Base-by-base conservation (phyloP, 2,329 filamentous ascomycete species). In the Xylaria hypoxylon region DNA sequence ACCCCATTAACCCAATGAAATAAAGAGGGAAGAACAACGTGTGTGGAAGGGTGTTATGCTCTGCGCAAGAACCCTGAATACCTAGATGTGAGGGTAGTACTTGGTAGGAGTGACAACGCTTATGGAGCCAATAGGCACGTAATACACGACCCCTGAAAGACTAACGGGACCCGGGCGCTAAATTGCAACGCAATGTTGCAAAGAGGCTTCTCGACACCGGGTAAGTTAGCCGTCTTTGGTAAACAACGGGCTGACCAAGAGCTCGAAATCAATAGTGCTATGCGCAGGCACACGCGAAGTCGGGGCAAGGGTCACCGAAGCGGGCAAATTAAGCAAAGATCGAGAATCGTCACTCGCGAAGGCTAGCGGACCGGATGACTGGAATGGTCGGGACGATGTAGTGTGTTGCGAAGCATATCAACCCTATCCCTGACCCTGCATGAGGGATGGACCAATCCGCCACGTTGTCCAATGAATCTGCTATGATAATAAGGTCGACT, bases 171-270 rank as follows among this genome's bases (percentile, higher is more conserved):
- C 52, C 51, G 56, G 62, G 62, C 65, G 59, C 59, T 58, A 59
- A 55, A 67, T 57, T 68, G 64, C 57, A 64, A 68, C 67, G 50
- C 67, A 67, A 68, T 64, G 63, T 64, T 48, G 57, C 52, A 55
- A 62, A 55, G 50, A 33, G 33, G 63, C 56, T 60, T 44, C 51
- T 66, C 42, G 62, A 52, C 19, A 26, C 58, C 64, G 55, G 63
- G 44, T 67, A 62, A 22, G 48, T 60, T 66, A 60, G 56, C 63
- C 67, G 26, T 56, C 38, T 68, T 63, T 35, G 67, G 64, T 53
- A 61, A 58, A 45, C 45, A 55, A 68, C 59, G 59, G 59, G 62
- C 66, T 68, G 66, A 68, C 67, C 63, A 68, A 68, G 67, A 61
- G 56, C 55, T 59, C 55, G 45, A 48, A 68, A 67, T 68, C 67